These are phyloP conservation scores for Lobulomyces angularis DNA, from an alignment of 192 early-diverging fungal genomes.

Conservation along the genomic window DNA sequence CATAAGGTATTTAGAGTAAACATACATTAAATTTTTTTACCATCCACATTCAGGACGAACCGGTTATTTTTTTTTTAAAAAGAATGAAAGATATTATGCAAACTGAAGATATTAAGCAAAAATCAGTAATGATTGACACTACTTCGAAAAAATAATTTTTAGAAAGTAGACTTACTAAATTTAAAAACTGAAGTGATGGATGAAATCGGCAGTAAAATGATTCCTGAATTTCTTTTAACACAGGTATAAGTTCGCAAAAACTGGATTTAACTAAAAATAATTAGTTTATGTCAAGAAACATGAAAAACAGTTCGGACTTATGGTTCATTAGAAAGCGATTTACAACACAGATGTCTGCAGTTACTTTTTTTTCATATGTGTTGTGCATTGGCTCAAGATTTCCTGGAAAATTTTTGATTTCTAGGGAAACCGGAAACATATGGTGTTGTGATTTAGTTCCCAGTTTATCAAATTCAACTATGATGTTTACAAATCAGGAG, in stretches of 20 bases:
- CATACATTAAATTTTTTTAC: too few relatives aligned
- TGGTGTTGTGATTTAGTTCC: constrained; percentile 81
- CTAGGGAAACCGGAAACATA: constrained; percentile 70
- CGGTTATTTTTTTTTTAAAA: constrained; percentile 66
- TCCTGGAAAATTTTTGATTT: constrained; percentile 82
- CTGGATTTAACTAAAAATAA: background rate
- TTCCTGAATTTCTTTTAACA: constrained; percentile 72
- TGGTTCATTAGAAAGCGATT: constrained; percentile 95
- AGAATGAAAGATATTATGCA: constrained; percentile 53
- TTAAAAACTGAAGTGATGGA: constrained; percentile 79
- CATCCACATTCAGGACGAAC: too few relatives aligned
- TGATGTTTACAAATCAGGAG: constrained; percentile 56
- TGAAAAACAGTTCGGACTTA: constrained; percentile 73
- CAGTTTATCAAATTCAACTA: constrained; percentile 32
- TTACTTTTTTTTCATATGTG: constrained; percentile 84
- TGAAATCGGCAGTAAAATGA: constrained; percentile 69
- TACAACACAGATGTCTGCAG: constrained; percentile 73
- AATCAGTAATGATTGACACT: constrained; percentile 20
- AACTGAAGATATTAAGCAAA: constrained; percentile 29
- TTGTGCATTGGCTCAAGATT: constrained; percentile 76
- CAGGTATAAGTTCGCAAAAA: constrained; percentile 31
- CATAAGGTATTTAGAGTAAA: too few relatives aligned
- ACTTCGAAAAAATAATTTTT: constrained; percentile 18
- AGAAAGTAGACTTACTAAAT: constrained; percentile 56
- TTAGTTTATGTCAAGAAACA: constrained; percentile 57